Evolutionary conservation across 768 basidiomycete genomes (phyloP).

Genomic region (Boletus rufocinnamomeus): DNA sequence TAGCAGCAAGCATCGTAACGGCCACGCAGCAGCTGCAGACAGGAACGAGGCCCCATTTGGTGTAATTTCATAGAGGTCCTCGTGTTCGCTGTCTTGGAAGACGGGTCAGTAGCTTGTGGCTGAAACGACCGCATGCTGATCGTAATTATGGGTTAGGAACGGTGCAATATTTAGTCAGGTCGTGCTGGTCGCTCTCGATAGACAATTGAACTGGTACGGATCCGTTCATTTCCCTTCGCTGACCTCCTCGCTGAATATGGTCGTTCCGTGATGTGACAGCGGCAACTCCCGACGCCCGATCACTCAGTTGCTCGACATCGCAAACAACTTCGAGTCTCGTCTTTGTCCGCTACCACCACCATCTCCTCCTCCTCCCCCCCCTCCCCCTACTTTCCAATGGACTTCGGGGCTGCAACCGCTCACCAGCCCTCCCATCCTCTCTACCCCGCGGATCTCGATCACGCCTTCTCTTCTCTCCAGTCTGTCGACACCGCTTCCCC

Average conservation of each 20-base stretch:
- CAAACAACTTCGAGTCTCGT: conserved; percentile 34
- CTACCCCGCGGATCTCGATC: conserved; percentile 61
- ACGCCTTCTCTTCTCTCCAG: conserved; percentile 50
- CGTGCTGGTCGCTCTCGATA: background rate
- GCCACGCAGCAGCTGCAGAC: conserved; percentile 6
- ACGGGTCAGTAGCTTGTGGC: conserved; percentile 24
- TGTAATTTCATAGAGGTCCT: background rate
- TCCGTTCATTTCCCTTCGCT: conserved; percentile 23
- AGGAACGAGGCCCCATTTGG: conserved; percentile 3
- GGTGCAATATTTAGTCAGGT: background rate
- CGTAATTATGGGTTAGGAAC: conserved; percentile 8
- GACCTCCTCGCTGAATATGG: conserved; percentile 43
- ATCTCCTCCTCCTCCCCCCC: conserved; percentile 31
- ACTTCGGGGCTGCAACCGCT: conserved; percentile 44
- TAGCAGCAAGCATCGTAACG: conserved; percentile 17
- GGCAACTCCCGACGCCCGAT: conserved; percentile 61
- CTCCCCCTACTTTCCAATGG: conserved; percentile 42
- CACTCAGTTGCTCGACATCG: conserved; percentile 46
- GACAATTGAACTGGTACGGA: conserved; percentile 31
- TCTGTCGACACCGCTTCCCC: conserved; percentile 40
- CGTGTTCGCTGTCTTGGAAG: conserved; percentile 9
- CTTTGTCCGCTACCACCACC: conserved; percentile 37
- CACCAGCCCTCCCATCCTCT: conserved; percentile 42
- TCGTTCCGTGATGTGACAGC: conserved; percentile 42
- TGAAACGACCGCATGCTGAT: conserved; percentile 22